A percentile compares a stretch with the other conserved stretches of the same genome.
Conservation (phyloP, 2,329 filamentous ascomycete species). For the Mycocentrospora acerina region DNA sequence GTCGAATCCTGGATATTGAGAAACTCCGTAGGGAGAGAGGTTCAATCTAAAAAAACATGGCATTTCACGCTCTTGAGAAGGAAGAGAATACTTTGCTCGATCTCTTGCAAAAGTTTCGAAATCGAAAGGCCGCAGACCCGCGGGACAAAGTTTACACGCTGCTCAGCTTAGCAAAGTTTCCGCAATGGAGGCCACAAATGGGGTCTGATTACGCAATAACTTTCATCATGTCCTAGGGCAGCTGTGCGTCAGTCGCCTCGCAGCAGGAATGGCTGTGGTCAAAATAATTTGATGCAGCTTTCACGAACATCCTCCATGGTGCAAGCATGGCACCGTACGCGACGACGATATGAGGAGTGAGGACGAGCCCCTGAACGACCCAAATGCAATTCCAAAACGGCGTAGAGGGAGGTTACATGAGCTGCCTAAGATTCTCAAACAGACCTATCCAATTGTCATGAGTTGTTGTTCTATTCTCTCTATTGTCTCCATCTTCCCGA, state of each 20-base stretch:
- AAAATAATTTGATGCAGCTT: slow-evolving; percentile 2
- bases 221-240: slow-evolving; percentile 3
- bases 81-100: too few relatives aligned
- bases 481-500: neutral
- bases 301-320: slow-evolving; percentile 12
- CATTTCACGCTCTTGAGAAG: too few relatives aligned
- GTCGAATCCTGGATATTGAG: too few relatives aligned
- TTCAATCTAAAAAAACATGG: too few relatives aligned
- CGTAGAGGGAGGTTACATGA: slow-evolving; percentile 16
- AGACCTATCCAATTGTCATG: neutral
- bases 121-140: slow-evolving; percentile 15
- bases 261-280: slow-evolving; percentile 6
- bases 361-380: slow-evolving; percentile 16
- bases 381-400: slow-evolving; percentile 21
- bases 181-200: neutral
- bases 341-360: slow-evolving; percentile 8
- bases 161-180: slow-evolving; percentile 4
- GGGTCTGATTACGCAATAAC: slow-evolving; percentile 13
- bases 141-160: slow-evolving; percentile 22
- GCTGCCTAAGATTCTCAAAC: slow-evolving; percentile 9
- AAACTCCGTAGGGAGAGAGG: too few relatives aligned
- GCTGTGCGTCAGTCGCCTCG: neutral
- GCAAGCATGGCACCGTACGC: slow-evolving; percentile 9
- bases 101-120: slow-evolving; percentile 7
- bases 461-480: neutral